Base-by-base conservation (phyloP, 2,329 filamentous ascomycete genomes). In the Helotiales sp. region DNA sequence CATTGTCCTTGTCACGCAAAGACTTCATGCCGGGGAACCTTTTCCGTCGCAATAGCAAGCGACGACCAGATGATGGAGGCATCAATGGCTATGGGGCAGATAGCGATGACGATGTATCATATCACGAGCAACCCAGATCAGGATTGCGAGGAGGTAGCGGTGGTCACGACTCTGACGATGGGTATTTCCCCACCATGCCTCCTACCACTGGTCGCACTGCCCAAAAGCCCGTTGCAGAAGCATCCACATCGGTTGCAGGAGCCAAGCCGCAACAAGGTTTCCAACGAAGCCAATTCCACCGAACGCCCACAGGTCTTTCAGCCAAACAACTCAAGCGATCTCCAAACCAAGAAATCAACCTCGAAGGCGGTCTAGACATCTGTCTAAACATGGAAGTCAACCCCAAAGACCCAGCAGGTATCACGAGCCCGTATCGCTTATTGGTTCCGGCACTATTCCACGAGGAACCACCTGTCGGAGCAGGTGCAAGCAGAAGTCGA, bases 361-460 rank as follows among this genome's bases (percentile, higher is more conserved):
- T 97, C 0, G 88, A 96, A 76, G 91, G 91, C 32, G 93, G 93
- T 0, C 82, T 99, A 10, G 93, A 97, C 71, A 90, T 99, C 40
- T 91, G 89, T 60, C 80, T 99, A 50, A 97, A 97, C 74, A 89
- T 97, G 69, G 96, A 99, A 80, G 88, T 97, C 69, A 93, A 91
- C 74, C 87, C 92, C 52, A 89, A 88, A 70, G 93, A 99, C 74
- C 95, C 96, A 0, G 86, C 91, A 0, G 96, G 96, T 15, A 93
- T 93, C 70, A 99, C 96, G 0, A 87, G 89, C 60, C 93, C 93
- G 8, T 99, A 99, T 78, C 85, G 93, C 45, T 81, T 99, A 5
- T 85, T 98, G 1, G 90, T 99, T 5, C 96, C 96, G 11, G 88
- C 89, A 62, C 81, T 99, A 61, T 85, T 84, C 79, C 89, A 89